Evolutionary conservation across 495 filamentous ascomycete species (phyloP).

Genomic region (Talaromyces stipitatus): DNA sequence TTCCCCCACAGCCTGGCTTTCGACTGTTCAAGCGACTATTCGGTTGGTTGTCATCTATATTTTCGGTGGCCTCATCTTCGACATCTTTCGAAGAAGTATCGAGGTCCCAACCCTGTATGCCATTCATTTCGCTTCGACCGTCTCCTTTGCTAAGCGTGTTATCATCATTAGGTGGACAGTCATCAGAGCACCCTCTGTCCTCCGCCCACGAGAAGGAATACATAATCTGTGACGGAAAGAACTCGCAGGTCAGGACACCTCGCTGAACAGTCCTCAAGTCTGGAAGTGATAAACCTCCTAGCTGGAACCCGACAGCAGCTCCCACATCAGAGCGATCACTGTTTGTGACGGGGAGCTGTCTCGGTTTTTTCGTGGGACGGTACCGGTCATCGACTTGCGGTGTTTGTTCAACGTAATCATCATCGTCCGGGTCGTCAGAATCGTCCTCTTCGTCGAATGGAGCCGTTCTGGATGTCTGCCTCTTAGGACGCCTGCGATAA

Average conservation of each 20-base stretch:
- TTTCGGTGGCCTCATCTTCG: no score
- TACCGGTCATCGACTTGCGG: neutral
- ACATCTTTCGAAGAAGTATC: no score
- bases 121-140: neutral
- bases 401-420: neutral
- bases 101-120: neutral
- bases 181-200: neutral
- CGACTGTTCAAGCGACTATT: no score
- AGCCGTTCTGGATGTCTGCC: neutral
- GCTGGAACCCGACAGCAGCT: neutral
- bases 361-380: neutral
- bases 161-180: neutral
- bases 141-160: neutral
- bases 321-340: neutral
- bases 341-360: neutral
- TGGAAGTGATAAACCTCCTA: neutral
- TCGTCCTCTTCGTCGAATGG: neutral
- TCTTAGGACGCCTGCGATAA: neutral
- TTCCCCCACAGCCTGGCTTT: neutral
- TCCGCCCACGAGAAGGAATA: neutral
- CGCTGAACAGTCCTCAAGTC: neutral
- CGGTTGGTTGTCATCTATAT: no score
- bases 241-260: neutral
- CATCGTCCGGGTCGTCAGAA: neutral
- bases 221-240: neutral